A percentile compares a stretch with the other conserved stretches of the same genome.
Evolutionary conservation across 2,329 filamentous ascomycete species (phyloP).

Genomic region (Claviceps sorghi): DNA sequence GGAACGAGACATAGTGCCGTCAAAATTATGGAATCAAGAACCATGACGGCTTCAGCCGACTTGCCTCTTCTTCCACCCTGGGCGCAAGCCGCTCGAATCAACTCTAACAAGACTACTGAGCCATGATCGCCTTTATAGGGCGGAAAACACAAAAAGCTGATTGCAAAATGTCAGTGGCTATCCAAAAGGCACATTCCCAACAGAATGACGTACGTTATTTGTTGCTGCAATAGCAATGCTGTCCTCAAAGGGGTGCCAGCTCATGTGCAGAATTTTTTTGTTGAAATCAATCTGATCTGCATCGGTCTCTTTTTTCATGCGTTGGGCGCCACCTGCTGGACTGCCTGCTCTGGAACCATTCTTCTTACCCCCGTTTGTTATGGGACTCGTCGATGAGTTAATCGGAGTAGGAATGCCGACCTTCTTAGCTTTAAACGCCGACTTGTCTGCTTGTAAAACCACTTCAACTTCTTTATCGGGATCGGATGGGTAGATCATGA

Average conservation of each 20-base stretch:
- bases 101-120: neutral
- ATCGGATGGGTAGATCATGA: conserved; percentile 99
- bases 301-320: conserved; percentile 98
- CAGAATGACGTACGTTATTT: conserved; percentile 68
- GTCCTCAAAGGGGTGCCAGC: conserved; percentile 99
- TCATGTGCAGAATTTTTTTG: conserved; percentile 99
- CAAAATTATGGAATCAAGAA: neutral
- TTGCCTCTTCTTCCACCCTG: neutral
- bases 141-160: conserved; percentile 66
- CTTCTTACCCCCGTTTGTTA: conserved; percentile 68
- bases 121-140: conserved; percentile 35
- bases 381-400: conserved; percentile 64
- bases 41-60: neutral
- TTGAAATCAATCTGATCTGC: conserved; percentile 99
- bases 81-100: neutral
- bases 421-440: conserved; percentile 99
- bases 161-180: conserved; percentile 8
- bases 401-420: conserved; percentile 95
- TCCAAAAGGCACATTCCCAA: neutral
- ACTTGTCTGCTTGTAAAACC: conserved; percentile 94
- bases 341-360: conserved; percentile 75
- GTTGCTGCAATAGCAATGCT: conserved; percentile 98
- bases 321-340: conserved; percentile 62
- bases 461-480: conserved; percentile 94
- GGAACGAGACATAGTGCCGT: neutral